Evolutionary conservation across 2,329 filamentous ascomycete genomes (phyloP).

Genomic region (Fusarium multiceps): DNA sequence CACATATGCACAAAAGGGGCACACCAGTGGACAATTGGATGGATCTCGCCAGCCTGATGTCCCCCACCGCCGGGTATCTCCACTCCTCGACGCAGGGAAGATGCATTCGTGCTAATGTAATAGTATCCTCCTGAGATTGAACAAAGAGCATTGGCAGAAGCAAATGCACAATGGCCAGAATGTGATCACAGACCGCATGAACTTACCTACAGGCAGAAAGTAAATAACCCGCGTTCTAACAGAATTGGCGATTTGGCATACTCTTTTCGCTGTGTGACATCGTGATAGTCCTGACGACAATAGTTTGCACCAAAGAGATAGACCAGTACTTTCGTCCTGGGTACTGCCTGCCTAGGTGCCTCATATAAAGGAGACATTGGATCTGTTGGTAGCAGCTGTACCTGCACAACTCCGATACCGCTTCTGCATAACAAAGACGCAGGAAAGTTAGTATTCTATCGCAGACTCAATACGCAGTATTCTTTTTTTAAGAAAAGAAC

Average conservation of each 20-base stretch:
- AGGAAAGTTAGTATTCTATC: background rate
- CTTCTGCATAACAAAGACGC: background rate
- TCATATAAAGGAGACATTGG: background rate
- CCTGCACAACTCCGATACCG: background rate
- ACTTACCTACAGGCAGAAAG: background rate
- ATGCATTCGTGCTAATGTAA: slow-evolving; percentile 13
- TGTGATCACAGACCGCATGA: background rate
- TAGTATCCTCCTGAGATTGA: slow-evolving; percentile 1
- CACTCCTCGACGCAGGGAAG: slow-evolving; percentile 40
- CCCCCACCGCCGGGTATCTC: slow-evolving; percentile 21
- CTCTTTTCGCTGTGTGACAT: background rate
- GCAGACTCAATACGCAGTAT: background rate
- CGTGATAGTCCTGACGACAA: background rate
- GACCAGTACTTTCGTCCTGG: background rate
- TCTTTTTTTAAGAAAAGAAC: background rate
- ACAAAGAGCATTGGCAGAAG: slow-evolving; percentile 12
- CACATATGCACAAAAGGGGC: slow-evolving; percentile 28
- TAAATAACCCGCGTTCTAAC: background rate
- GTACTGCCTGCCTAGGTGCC: background rate
- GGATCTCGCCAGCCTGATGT: slow-evolving; percentile 7
- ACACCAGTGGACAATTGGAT: slow-evolving; percentile 14
- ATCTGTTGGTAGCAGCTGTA: background rate
- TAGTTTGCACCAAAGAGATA: background rate
- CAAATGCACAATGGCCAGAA: slow-evolving; percentile 1
- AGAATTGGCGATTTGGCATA: background rate